Evolutionary conservation across 2,329 filamentous ascomycete species (phyloP).

Genomic region (Cordyceps cicadae): DNA sequence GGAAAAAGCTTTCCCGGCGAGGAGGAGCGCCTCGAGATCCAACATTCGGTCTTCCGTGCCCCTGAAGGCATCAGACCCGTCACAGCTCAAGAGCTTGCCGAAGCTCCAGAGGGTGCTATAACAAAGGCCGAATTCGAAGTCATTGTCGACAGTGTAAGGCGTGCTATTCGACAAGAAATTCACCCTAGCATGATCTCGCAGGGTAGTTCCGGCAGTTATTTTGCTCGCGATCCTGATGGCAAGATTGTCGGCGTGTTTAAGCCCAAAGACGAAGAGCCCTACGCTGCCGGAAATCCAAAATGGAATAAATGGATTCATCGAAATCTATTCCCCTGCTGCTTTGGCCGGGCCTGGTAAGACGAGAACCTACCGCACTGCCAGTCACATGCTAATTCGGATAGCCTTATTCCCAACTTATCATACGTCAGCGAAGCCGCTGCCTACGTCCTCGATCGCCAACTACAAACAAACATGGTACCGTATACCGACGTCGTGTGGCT

Average conservation of each 20-base stretch:
- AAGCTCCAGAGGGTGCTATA: conserved; percentile 56
- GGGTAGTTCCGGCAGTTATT: conserved; percentile 96
- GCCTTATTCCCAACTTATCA: conserved; percentile 90
- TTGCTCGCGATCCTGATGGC: conserved; percentile 82
- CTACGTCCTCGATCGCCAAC: conserved; percentile 84
- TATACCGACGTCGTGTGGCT: conserved; percentile 93
- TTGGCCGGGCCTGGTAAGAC: conserved; percentile 74
- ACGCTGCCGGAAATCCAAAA: conserved; percentile 92
- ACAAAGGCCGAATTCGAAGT: conserved; percentile 76
- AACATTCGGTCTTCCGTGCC: conserved; percentile 92
- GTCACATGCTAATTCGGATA: conserved; percentile 20
- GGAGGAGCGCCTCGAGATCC: conserved; percentile 86
- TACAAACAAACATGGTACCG: conserved; percentile 86
- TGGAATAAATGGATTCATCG: conserved; percentile 99
- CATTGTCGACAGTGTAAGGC: conserved; percentile 80
- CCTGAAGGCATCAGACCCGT: conserved; percentile 79
- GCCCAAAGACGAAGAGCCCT: conserved; percentile 97
- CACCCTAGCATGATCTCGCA: conserved; percentile 96
- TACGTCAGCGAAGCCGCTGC: conserved; percentile 97
- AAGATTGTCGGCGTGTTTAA: conserved; percentile 98
- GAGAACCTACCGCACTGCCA: background rate
- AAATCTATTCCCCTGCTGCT: conserved; percentile 95
- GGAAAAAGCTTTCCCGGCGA: conserved; percentile 64
- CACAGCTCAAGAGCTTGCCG: conserved; percentile 65
- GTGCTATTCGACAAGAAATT: conserved; percentile 80